Base-by-base conservation (phyloP, 768 basidiomycete genomes). In the Mycena filopes region DNA sequence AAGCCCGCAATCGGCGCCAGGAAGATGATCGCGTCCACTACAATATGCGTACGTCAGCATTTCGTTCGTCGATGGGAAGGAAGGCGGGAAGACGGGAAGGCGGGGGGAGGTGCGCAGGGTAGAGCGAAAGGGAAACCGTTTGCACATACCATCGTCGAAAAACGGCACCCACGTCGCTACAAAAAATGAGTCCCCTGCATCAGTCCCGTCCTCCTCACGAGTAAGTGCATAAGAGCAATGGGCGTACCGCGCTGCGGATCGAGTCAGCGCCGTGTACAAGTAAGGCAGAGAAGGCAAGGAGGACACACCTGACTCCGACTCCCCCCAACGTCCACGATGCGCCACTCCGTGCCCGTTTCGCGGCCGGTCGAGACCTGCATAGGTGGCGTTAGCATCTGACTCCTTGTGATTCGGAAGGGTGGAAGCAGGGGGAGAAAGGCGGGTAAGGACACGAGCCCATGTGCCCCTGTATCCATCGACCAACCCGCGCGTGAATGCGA, bases 241-340 rank as follows among this genome's bases (percentile, higher is more conserved):
- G 11, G 36, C 62, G 41, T 66, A 66, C 65, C 59, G 51, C 66
- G 66, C 66, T 67, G n/a, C n/a, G n/a, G n/a, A n/a, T n/a, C n/a
- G n/a, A n/a, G n/a, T n/a, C n/a, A n/a, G n/a, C n/a, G n/a, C n/a
- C n/a, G n/a, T n/a, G n/a, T n/a, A n/a, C n/a, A 33, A 33, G 31
- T 12, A 33, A 33, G 12, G 31, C 31, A 33, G 12, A 33, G 31
- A 33, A 5, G 7, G 12, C 26, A 54, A 79, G n/a, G n/a, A n/a
- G n/a, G n/a, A n/a, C 85, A 65, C 72, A 89, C 89, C 79, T 90
- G 85, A 70, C 88, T 90, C 65, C 91, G 82, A 68, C 88, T 89
- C 13, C 92, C 92, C 40, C 91, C 91, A n/a, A 93, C 91, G 71
- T 93, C 92, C 45, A 91, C 87, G 40, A 93, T 89, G 46, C 89